These are phyloP conservation scores for Macadamia tetraphylla DNA, from an alignment of 164 flowering plant species.

Conservation along the genomic window DNA sequence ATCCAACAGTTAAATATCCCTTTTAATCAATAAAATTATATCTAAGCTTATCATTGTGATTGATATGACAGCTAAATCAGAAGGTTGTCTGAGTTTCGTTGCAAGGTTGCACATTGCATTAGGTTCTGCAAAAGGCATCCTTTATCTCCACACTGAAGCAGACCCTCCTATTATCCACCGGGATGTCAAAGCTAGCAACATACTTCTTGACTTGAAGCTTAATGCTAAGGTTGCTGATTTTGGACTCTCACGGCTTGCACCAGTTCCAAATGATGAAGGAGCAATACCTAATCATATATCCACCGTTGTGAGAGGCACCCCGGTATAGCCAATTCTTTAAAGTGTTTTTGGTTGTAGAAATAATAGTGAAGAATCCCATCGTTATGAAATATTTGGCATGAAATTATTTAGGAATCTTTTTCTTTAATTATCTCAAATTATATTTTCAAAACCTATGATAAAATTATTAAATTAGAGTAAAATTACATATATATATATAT, in stretches of 20 bases:
- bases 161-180: slow-evolving; percentile 54
- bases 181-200: slow-evolving; percentile 54
- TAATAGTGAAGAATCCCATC: no score
- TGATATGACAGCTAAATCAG: slow-evolving; percentile 21
- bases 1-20: no score
- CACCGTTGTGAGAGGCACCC: slow-evolving; percentile 52
- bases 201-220: slow-evolving; percentile 37
- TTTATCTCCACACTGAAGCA: slow-evolving; percentile 62
- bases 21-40: no score
- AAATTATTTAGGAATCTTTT: no score
- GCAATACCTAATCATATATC: slow-evolving; percentile 36
- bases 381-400: no score
- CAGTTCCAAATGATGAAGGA: slow-evolving; percentile 35
- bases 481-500: no score
- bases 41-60: no score
- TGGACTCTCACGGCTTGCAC: slow-evolving; percentile 49
- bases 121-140: slow-evolving; percentile 53
- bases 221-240: slow-evolving; percentile 53
- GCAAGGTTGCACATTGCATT: slow-evolving; percentile 37
- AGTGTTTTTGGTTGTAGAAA: neutral
- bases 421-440: no score
- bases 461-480: no score
- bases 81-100: slow-evolving; percentile 22
- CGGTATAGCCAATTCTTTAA: slow-evolving; percentile 24
- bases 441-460: no score